Percentiles rank a stretch among this genome's conserved stretches.
These are phyloP conservation scores for Fonsecaea nubica DNA, from an alignment of 2,329 filamentous ascomycete species.

Conservation along the genomic window DNA sequence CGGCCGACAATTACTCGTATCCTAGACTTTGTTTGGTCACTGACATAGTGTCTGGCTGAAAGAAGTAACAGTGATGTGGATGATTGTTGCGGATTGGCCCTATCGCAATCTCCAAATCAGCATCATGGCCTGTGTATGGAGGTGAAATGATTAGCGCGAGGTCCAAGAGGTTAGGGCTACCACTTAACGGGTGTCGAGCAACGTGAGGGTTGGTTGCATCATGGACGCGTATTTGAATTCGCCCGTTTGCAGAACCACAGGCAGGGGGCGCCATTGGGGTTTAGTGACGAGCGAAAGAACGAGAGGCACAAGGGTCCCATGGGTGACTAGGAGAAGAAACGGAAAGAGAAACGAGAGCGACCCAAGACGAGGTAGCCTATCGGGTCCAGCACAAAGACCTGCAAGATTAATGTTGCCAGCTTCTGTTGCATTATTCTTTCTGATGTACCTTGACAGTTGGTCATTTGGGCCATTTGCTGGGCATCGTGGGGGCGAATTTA, in stretches of 20 bases:
- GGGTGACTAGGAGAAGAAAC: slow-evolving; percentile 8
- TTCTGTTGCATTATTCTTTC: slow-evolving; percentile 1
- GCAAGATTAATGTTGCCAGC: slow-evolving; percentile 12
- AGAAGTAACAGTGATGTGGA: background rate
- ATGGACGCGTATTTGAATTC: background rate
- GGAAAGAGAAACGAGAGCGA: slow-evolving; percentile 17
- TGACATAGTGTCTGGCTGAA: background rate
- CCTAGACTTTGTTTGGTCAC: background rate
- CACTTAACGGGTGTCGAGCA: background rate
- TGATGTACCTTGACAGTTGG: background rate
- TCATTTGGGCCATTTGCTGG: slow-evolving; percentile 3
- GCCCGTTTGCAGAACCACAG: background rate
- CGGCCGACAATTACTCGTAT: background rate
- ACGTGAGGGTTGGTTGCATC: slow-evolving; percentile 6
- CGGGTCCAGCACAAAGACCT: slow-evolving; percentile 3
- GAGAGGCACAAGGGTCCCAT: background rate
- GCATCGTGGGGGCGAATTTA: slow-evolving; percentile 22
- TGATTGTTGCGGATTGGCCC: background rate
- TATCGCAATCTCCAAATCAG: background rate
- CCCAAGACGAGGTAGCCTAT: slow-evolving; percentile 11
- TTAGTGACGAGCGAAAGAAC: background rate
- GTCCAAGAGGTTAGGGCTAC: background rate
- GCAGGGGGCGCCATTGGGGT: background rate
- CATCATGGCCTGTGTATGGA: background rate
- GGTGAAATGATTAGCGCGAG: slow-evolving; percentile 4